Percentiles rank a stretch among this genome's conserved stretches.
phyloP scores from a whole-genome alignment of 176 grass and related monocot genomes.

The Urochloa ruziziensis region DNA sequence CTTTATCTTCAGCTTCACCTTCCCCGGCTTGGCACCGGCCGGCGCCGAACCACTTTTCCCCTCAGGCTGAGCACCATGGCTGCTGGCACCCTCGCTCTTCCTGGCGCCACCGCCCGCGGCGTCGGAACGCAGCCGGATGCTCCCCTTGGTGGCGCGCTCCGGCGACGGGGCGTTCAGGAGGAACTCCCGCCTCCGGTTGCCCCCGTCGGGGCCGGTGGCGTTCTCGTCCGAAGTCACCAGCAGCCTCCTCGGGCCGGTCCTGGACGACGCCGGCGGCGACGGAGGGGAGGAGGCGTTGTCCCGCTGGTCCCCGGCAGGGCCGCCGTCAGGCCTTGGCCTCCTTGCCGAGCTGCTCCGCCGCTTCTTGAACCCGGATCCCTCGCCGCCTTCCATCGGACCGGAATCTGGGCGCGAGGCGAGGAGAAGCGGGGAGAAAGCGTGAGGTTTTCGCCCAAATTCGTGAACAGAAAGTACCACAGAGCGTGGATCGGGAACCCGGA shows the following conservation, averaged over 20 bases:
- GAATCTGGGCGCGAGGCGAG: neutral
- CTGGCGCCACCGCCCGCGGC: neutral
- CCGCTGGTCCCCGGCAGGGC: slow-evolving; percentile 13
- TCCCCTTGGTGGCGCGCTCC: slow-evolving; percentile 36
- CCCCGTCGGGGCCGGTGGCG: slow-evolving; percentile 28
- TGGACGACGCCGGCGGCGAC: slow-evolving; percentile 33
- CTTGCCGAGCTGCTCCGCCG: slow-evolving; percentile 34
- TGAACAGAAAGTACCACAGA: neutral
- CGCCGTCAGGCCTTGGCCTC: slow-evolving; percentile 40
- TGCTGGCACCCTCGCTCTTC: slow-evolving; percentile 19
- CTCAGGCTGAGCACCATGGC: neutral
- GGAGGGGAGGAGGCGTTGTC: slow-evolving; percentile 13
- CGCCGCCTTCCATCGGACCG: slow-evolving; percentile 34
- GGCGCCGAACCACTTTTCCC: neutral
- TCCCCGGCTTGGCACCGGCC: slow-evolving; percentile 43
- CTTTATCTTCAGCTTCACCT: slow-evolving; percentile 71
- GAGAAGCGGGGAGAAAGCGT: neutral
- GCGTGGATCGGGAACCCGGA: neutral
- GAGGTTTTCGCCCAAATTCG: neutral
- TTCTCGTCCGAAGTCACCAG: slow-evolving; percentile 35
- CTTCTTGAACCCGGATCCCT: slow-evolving; percentile 33
- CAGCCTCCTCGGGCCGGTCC: slow-evolving; percentile 31
- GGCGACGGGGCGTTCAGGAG: slow-evolving; percentile 39
- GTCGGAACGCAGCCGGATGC: slow-evolving; percentile 27
- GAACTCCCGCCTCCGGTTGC: slow-evolving; percentile 37